These are phyloP conservation scores for Exobasidium cylindrosporum DNA, from an alignment of 1,284 basidiomycete genomes.

Conservation along the genomic window DNA sequence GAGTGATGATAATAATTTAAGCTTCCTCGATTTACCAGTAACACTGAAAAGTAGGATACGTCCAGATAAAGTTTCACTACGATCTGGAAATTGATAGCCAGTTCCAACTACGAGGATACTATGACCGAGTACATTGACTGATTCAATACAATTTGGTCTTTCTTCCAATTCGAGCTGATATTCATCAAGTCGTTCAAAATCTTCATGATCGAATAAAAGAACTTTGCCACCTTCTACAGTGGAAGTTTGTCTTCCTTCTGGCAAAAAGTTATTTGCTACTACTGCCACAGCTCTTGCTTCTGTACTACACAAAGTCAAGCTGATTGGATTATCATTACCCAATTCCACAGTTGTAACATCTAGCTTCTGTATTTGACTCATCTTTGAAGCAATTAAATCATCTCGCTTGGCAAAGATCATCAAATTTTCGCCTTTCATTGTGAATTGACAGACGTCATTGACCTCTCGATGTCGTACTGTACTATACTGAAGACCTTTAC, in stretches of 20 bases:
- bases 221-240: conserved; percentile 11
- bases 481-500: conserved; percentile 45
- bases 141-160: conserved; percentile 39
- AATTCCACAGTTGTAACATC: conserved; percentile 53
- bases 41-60: conserved; percentile 33
- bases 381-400: conserved; percentile 34
- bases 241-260: conserved; percentile 21
- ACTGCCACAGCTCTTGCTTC: conserved; percentile 22
- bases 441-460: conserved; percentile 27
- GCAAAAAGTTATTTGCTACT: conserved; percentile 30
- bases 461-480: conserved; percentile 44
- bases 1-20: conserved; percentile 22
- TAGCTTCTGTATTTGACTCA: conserved; percentile 47
- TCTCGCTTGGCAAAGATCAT: conserved; percentile 33
- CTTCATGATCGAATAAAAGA: conserved; percentile 6
- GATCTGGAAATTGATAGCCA: conserved; percentile 25
- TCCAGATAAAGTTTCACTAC: conserved; percentile 31
- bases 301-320: conserved; percentile 39
- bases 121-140: conserved; percentile 12
- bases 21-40: not conserved
- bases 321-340: conserved; percentile 52
- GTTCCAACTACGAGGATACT: conserved; percentile 40
- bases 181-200: conserved; percentile 20
- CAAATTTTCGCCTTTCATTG: not conserved
- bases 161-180: conserved; percentile 33